These are phyloP conservation scores for Cercospora beticola DNA, from an alignment of 2,329 filamentous ascomycete genomes.

Conservation along the genomic window DNA sequence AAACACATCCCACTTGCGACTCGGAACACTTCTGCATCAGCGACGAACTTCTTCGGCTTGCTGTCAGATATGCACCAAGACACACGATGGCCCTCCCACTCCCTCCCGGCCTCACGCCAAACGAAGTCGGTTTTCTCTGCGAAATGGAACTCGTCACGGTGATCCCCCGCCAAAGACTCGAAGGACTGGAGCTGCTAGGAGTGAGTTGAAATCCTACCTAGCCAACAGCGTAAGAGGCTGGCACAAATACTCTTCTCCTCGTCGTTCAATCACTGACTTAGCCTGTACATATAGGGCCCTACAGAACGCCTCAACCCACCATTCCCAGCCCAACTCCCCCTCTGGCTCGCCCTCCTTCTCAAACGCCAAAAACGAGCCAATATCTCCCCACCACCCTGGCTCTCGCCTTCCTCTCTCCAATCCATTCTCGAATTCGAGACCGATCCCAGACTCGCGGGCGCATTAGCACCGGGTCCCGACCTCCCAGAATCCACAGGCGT, in stretches of 20 bases:
- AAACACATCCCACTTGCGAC: background rate
- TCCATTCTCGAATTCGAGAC: slow-evolving; percentile 81
- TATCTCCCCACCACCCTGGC: slow-evolving; percentile 87
- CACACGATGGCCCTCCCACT: slow-evolving; percentile 60
- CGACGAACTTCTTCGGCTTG: background rate
- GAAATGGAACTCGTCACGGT: slow-evolving; percentile 97
- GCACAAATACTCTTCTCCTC: background rate
- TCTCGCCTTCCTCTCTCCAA: slow-evolving; percentile 71
- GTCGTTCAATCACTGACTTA: background rate
- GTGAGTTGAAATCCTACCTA: slow-evolving; percentile 58
- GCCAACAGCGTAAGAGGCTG: slow-evolving; percentile 29
- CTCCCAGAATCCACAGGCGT: slow-evolving; percentile 54
- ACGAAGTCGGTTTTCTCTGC: slow-evolving; percentile 89
- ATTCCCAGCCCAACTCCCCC: slow-evolving; percentile 72
- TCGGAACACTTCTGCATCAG: background rate
- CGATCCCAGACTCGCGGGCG: slow-evolving; percentile 60
- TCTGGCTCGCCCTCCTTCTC: slow-evolving; percentile 93
- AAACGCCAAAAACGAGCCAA: slow-evolving; percentile 93
- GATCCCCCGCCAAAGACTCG: slow-evolving; percentile 84
- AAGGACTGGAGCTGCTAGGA: slow-evolving; percentile 78
- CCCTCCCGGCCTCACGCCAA: slow-evolving; percentile 69
- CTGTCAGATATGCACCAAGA: slow-evolving; percentile 16
- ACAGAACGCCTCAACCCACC: slow-evolving; percentile 77
- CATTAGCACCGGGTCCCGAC: slow-evolving; percentile 76
- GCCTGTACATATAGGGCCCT: slow-evolving; percentile 60